Evolutionary conservation across 176 grass and related monocot species (phyloP).

Genomic region (Secale cereale): DNA sequence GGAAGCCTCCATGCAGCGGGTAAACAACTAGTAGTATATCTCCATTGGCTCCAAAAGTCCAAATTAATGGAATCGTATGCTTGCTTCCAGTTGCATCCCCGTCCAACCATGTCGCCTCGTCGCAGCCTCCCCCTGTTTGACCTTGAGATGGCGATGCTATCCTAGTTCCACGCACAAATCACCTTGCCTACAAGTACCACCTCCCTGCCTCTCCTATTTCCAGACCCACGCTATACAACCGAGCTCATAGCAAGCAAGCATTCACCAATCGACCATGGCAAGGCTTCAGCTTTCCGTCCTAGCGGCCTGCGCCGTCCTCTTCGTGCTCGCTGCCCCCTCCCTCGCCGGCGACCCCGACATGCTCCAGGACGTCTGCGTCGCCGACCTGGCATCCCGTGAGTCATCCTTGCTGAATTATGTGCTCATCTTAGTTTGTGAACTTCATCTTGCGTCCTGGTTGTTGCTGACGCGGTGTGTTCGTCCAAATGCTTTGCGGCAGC

Average conservation of each 20-base stretch:
- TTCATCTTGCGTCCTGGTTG: not conserved
- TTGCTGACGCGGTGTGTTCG: not conserved
- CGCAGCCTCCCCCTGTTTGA: not conserved
- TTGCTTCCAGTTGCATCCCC: not conserved
- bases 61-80: not conserved
- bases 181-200: conserved; percentile 18
- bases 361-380: conserved; percentile 88
- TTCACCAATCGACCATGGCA: not conserved
- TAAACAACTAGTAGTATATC: not conserved
- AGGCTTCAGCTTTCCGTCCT: conserved; percentile 12
- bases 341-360: conserved; percentile 62
- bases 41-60: not conserved
- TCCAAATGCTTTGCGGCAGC: conserved; percentile 26
- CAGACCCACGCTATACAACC: not conserved
- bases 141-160: not conserved
- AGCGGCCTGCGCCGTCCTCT: conserved; percentile 15
- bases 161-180: not conserved
- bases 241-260: not conserved
- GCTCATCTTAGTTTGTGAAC: not conserved
- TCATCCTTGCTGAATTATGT: not conserved
- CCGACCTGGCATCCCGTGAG: conserved; percentile 51
- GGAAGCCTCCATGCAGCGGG: too few relatives aligned
- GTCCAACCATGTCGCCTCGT: not conserved
- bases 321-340: conserved; percentile 15
- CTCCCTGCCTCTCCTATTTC: conserved; percentile 7